These are phyloP conservation scores for Aspergillus neotritici DNA, from an alignment of 2,329 filamentous ascomycete species.

Conservation along the genomic window DNA sequence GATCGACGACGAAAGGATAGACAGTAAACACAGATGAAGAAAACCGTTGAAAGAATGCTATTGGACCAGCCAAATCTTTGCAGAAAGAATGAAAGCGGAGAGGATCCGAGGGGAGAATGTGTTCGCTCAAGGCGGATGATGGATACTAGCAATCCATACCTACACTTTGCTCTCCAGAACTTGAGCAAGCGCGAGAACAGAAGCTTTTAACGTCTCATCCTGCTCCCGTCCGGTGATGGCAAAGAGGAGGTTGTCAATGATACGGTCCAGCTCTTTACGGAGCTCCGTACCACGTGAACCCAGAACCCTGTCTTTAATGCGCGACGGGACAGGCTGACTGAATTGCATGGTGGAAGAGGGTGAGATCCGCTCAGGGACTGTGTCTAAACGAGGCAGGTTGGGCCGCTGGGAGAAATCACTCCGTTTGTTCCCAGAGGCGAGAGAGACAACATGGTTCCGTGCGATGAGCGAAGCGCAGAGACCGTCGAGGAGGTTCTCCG, in stretches of 20 bases:
- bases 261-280: constrained; percentile 26
- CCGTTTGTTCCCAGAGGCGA: constrained; percentile 22
- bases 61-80: no score
- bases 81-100: no score
- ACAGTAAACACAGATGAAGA: background rate
- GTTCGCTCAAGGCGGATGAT: background rate
- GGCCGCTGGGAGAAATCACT: constrained; percentile 14
- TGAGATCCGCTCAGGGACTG: constrained; percentile 30
- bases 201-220: constrained; percentile 33
- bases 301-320: constrained; percentile 26
- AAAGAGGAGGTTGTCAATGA: constrained; percentile 34
- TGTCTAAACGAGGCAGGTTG: constrained; percentile 23
- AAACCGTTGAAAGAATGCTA: no score
- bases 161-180: constrained; percentile 32
- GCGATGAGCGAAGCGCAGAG: constrained; percentile 36
- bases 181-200: constrained; percentile 33
- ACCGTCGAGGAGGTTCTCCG: constrained; percentile 31
- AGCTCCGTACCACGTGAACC: constrained; percentile 28
- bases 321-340: constrained; percentile 20
- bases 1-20: background rate
- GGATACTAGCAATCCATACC: background rate
- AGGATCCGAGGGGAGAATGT: constrained; percentile 1
- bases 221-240: constrained; percentile 29
- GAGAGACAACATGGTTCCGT: constrained; percentile 32
- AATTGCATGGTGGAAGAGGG: constrained; percentile 30